phyloP scores from a whole-genome alignment of 129 eudicot species.

The Mikania micrantha region DNA sequence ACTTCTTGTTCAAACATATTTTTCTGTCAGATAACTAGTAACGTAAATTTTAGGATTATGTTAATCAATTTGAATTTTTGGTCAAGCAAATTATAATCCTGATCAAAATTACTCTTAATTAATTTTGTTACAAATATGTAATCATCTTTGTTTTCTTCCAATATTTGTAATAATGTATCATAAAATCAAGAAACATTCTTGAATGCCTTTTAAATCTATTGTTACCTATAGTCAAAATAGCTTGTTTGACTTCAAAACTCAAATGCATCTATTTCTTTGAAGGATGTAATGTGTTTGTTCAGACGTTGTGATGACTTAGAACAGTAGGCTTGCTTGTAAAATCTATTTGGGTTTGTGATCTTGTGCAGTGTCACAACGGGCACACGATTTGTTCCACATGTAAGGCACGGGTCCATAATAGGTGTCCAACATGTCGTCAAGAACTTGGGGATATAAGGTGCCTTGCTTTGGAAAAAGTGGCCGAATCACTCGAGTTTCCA shows the following conservation, averaged over 20 bases:
- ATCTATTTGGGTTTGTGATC: not conserved
- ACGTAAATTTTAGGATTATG: conserved; percentile 21
- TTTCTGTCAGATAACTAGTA: not conserved
- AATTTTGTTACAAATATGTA: not conserved
- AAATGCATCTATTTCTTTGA: not conserved
- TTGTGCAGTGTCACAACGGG: conserved; percentile 61
- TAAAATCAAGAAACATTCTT: not conserved
- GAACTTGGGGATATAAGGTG: conserved; percentile 74
- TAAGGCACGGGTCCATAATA: conserved; percentile 48
- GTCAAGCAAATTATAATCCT: not conserved
- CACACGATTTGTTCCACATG: conserved; percentile 68
- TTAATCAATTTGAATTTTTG: conserved; percentile 4
- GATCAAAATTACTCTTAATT: not conserved
- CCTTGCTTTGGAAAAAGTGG: conserved; percentile 63
- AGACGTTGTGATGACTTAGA: not conserved
- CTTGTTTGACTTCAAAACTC: not conserved
- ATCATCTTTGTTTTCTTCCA: not conserved
- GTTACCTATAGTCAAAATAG: not conserved
- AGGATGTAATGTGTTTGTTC: not conserved
- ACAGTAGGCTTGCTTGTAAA: not conserved
- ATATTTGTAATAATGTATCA: not conserved
- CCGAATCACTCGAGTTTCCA: conserved; percentile 66
- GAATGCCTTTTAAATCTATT: not conserved
- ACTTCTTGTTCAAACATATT: conserved; percentile 7
- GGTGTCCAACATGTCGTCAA: conserved; percentile 67